A percentile compares a stretch with the other conserved stretches of the same genome.
phyloP scores from a whole-genome alignment of 2,329 filamentous ascomycete species.

The Botrytis fabae region DNA sequence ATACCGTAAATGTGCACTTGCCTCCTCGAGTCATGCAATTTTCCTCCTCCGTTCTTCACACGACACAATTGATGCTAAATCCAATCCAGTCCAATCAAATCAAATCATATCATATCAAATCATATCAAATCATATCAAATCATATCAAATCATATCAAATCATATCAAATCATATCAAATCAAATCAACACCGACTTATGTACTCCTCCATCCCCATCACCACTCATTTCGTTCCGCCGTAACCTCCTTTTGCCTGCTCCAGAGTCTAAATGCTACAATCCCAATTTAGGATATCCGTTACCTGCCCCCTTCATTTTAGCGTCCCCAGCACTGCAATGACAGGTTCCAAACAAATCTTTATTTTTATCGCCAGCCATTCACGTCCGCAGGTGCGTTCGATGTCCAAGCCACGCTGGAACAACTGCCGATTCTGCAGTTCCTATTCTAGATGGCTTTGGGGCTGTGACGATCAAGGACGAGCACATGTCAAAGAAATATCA shows the following conservation, averaged over 20 bases:
- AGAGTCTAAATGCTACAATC: not conserved
- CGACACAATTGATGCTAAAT: not conserved
- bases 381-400: not conserved
- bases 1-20: not conserved
- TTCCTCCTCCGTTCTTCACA: not conserved
- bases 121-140: not conserved
- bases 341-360: constrained; percentile 8
- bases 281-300: constrained; percentile 1
- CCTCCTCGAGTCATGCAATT: not conserved
- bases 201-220: not conserved
- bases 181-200: not conserved
- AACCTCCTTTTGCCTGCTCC: not conserved
- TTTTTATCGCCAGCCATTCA: constrained; percentile 7
- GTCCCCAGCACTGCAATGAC: not conserved
- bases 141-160: not conserved
- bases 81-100: too few relatives aligned
- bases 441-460: constrained; percentile 3
- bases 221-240: not conserved
- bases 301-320: not conserved
- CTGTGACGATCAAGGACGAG: constrained; percentile 10
- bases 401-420: constrained; percentile 1
- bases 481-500: not conserved
- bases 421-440: constrained; percentile 8
- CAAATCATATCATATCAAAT: not conserved
- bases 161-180: not conserved